These are phyloP conservation scores for Amborella trichopoda DNA, from an alignment of 164 flowering plant genomes.

Conservation along the genomic window DNA sequence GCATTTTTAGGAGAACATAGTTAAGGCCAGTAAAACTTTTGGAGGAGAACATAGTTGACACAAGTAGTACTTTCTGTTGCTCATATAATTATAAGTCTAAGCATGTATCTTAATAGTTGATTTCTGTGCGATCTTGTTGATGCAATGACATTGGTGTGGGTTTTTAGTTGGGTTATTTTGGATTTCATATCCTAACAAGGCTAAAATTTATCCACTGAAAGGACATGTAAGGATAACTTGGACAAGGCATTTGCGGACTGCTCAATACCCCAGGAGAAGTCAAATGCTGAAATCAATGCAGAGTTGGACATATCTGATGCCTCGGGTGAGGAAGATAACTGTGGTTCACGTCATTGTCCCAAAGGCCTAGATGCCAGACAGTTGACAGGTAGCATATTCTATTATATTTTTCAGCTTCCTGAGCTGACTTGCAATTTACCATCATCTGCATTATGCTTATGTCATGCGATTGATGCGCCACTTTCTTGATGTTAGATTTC, in stretches of 20 bases:
- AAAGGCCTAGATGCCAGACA: constrained; percentile 18
- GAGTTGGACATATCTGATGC: constrained; percentile 87
- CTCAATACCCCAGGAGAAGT: constrained; percentile 86
- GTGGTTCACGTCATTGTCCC: constrained; percentile 13
- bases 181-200: neutral
- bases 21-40: no score
- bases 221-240: constrained; percentile 84
- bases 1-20: no score
- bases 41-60: neutral
- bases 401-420: no score
- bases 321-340: constrained; percentile 65
- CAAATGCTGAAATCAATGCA: constrained; percentile 82
- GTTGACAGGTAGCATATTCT: constrained; percentile 45
- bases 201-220: constrained; percentile 8
- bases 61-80: neutral
- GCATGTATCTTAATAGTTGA: neutral
- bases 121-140: neutral
- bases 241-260: constrained; percentile 82
- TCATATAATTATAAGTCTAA: neutral
- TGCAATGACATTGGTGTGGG: neutral
- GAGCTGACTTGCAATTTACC: no score
- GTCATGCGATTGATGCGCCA: no score
- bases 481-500: no score
- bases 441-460: no score
- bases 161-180: neutral